These are phyloP conservation scores for Trichosanthes cucumerina DNA, from an alignment of 306 rosid genomes.

Conservation along the genomic window DNA sequence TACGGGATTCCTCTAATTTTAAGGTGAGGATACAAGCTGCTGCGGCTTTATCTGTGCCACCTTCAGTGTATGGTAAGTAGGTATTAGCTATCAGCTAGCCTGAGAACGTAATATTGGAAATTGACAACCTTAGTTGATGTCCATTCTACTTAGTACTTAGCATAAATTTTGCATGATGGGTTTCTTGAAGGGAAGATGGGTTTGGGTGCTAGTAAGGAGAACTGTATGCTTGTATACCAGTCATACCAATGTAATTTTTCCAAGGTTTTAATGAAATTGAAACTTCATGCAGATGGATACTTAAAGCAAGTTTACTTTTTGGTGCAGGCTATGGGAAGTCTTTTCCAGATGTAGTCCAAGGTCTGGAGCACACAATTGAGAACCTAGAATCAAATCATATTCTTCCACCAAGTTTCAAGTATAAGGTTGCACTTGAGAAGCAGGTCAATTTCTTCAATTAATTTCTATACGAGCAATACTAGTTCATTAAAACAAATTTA, in stretches of 20 bases:
- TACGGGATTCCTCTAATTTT: constrained; percentile 76
- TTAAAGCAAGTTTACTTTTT: constrained; percentile 14
- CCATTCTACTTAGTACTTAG: not conserved
- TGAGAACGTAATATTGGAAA: not conserved
- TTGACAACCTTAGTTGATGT: not conserved
- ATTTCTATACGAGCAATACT: not conserved
- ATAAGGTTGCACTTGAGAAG: constrained; percentile 74
- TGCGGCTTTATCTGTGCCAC: constrained; percentile 85
- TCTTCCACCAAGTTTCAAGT: constrained; percentile 73
- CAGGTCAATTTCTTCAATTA: constrained; percentile 48
- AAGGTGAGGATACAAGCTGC: constrained; percentile 98
- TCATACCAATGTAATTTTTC: not conserved
- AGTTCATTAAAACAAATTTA: not conserved
- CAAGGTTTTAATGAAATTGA: not conserved
- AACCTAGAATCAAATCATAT: constrained; percentile 48
- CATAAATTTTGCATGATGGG: not conserved
- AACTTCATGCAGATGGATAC: not conserved
- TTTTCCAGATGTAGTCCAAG: constrained; percentile 65
- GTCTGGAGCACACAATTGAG: constrained; percentile 61
- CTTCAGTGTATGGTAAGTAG: constrained; percentile 47
- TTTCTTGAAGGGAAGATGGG: constrained; percentile 1
- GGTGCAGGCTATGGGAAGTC: constrained; percentile 74
- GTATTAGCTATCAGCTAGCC: not conserved
- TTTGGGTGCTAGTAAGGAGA: not conserved
- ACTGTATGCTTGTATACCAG: not conserved